phyloP scores from a whole-genome alignment of 345 rosid species.

The Cardamine occulta region DNA sequence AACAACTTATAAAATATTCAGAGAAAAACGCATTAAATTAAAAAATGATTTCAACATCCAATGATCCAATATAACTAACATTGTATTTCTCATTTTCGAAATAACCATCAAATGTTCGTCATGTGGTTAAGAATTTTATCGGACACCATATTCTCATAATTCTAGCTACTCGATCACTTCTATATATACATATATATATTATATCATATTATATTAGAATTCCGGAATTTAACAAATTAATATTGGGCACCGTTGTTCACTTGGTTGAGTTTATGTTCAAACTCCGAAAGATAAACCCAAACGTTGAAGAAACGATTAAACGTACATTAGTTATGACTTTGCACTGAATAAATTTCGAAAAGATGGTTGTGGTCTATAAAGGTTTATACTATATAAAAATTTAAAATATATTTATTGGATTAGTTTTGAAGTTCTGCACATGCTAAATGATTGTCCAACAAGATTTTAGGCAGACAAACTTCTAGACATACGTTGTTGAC shows the following conservation, averaged over 20 bases:
- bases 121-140: no score
- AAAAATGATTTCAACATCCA: neutral
- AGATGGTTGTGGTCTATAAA: neutral
- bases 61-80: slow-evolving; percentile 13
- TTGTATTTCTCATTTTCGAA: neutral
- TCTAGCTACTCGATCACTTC: neutral
- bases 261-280: neutral
- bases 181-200: no score
- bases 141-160: neutral
- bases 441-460: slow-evolving; percentile 14
- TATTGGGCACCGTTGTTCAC: neutral
- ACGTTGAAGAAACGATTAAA: neutral
- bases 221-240: neutral
- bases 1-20: slow-evolving; percentile 2
- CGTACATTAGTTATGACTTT: neutral
- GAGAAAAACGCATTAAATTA: neutral
- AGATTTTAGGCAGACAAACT: neutral
- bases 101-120: slow-evolving; percentile 1
- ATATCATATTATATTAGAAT: neutral
- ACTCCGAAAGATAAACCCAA: neutral
- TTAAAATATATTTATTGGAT: neutral
- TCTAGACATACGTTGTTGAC: slow-evolving; percentile 28
- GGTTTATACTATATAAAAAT: neutral
- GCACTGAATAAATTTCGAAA: neutral
- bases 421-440: neutral